These are phyloP conservation scores for Cucumis hystrix DNA, from an alignment of 306 rosid genomes.

Conservation along the genomic window DNA sequence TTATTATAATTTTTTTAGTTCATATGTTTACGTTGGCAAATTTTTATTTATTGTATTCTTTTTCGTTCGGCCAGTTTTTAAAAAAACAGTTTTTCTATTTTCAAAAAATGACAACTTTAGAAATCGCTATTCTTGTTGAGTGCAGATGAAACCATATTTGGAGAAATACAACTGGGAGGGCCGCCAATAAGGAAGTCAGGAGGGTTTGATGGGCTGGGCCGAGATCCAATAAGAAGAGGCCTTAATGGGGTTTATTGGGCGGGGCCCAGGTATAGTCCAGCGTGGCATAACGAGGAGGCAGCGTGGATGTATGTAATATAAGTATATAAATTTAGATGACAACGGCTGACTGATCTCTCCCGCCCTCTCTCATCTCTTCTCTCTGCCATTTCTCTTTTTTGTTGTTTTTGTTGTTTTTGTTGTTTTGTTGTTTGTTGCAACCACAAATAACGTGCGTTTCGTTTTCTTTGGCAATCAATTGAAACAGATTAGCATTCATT, in stretches of 20 bases:
- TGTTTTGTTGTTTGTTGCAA: background rate
- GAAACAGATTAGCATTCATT: background rate
- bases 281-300: background rate
- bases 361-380: background rate
- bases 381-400: background rate
- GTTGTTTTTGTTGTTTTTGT: too few relatives aligned
- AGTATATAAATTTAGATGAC: background rate
- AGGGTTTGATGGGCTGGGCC: background rate
- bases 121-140: too few relatives aligned
- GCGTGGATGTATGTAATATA: background rate
- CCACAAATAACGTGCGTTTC: background rate
- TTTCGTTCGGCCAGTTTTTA: too few relatives aligned
- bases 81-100: too few relatives aligned
- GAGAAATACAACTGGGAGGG: too few relatives aligned
- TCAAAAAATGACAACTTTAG: too few relatives aligned
- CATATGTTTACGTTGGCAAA: too few relatives aligned
- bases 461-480: background rate
- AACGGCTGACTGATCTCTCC: background rate
- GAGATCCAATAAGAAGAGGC: background rate
- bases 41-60: too few relatives aligned
- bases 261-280: background rate
- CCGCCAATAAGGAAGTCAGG: too few relatives aligned
- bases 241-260: background rate
- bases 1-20: too few relatives aligned
- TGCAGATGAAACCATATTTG: too few relatives aligned